phyloP scores from a whole-genome alignment of 2,329 filamentous ascomycete species.

The Coniochaeta sp. region DNA sequence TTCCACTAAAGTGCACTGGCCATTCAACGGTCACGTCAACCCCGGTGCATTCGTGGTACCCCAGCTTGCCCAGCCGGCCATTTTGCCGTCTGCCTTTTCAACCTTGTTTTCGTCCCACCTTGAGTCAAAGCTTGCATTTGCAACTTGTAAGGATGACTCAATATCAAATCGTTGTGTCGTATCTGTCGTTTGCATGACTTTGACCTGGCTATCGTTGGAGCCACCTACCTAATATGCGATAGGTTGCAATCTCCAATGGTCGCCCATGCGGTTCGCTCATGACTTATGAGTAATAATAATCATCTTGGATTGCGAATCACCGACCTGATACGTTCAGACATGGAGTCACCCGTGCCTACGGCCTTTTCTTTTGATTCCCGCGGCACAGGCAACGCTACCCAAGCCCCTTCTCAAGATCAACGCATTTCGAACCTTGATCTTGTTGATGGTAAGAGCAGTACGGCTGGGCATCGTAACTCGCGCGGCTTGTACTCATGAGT shows the following conservation, averaged over 20 bases:
- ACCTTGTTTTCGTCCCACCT: background rate
- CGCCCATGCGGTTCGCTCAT: background rate
- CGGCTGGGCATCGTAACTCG: too few relatives aligned
- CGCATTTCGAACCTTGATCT: background rate
- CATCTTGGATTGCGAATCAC: background rate
- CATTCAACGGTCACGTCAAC: background rate
- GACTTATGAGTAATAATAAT: background rate
- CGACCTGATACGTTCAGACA: background rate
- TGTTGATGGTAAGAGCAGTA: background rate
- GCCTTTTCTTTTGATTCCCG: background rate
- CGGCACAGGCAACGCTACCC: background rate
- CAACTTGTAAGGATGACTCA: background rate
- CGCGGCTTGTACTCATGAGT: too few relatives aligned
- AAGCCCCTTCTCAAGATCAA: background rate
- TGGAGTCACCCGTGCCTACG: background rate
- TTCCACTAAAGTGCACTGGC: too few relatives aligned
- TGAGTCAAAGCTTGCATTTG: background rate
- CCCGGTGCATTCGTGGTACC: background rate
- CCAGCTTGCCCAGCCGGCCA: background rate
- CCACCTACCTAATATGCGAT: background rate
- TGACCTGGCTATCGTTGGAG: background rate
- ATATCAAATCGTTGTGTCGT: background rate
- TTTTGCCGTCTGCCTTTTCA: background rate
- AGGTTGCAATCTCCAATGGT: background rate
- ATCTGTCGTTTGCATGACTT: background rate